Evolutionary conservation across 2,329 filamentous ascomycete species (phyloP).

Genomic region (Aspergillus tamarii): DNA sequence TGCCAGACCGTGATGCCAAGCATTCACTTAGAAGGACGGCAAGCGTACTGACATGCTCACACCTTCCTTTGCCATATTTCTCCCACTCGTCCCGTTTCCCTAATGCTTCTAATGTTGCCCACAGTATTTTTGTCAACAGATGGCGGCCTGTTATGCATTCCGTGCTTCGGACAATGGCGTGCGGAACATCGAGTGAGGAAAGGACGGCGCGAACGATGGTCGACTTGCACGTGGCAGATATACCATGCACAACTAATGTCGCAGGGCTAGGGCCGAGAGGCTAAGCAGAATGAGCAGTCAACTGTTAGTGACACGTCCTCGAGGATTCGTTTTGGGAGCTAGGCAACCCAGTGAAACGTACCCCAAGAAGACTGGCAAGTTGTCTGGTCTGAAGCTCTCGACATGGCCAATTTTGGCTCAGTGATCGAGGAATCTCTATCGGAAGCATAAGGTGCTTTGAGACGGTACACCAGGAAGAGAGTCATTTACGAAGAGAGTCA

Average conservation of each 20-base stretch:
- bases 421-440: constrained; percentile 35
- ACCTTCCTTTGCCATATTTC: constrained; percentile 59
- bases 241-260: constrained; percentile 79
- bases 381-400: constrained; percentile 47
- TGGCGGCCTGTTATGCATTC: constrained; percentile 52
- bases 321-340: background rate
- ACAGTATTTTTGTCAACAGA: constrained; percentile 50
- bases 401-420: constrained; percentile 48
- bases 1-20: constrained; percentile 35
- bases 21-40: constrained; percentile 66
- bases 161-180: constrained; percentile 46
- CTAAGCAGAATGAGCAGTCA: constrained; percentile 24
- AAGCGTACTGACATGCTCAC: constrained; percentile 79
- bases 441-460: constrained; percentile 33
- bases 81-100: constrained; percentile 45
- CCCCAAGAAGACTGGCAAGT: constrained; percentile 45
- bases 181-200: constrained; percentile 56
- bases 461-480: background rate
- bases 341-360: constrained; percentile 29
- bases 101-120: constrained; percentile 41
- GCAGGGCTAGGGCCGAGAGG: constrained; percentile 64
- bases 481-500: background rate
- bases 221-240: constrained; percentile 85
- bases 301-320: background rate
- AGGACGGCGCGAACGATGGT: constrained; percentile 69